Percentiles rank a stretch among this genome's conserved stretches.
These are phyloP conservation scores for Phaeoacremonium minimum DNA, from an alignment of 2,329 filamentous ascomycete species.

Conservation along the genomic window DNA sequence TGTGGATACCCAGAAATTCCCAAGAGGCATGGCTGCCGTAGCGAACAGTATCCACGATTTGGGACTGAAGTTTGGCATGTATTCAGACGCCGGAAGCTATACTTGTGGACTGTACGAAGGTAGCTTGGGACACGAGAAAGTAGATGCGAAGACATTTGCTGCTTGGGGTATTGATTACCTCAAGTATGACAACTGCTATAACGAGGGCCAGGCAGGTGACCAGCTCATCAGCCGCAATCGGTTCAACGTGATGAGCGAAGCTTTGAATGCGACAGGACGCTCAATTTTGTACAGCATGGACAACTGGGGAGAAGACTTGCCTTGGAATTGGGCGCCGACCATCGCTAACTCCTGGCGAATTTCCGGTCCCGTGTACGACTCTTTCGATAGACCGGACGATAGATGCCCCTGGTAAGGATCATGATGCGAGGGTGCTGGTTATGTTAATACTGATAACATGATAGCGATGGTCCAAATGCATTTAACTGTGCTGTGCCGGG, in stretches of 20 bases:
- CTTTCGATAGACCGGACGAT: constrained; percentile 24
- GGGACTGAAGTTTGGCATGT: constrained; percentile 32
- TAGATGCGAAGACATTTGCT: constrained; percentile 48
- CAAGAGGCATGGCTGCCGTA: constrained; percentile 27
- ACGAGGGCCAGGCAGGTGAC: constrained; percentile 18
- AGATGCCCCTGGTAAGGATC: constrained; percentile 19
- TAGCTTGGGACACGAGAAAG: constrained; percentile 43
- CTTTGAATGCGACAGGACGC: constrained; percentile 22
- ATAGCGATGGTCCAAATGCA: constrained; percentile 5
- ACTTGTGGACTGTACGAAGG: constrained; percentile 49
- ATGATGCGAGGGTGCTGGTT: constrained; percentile 3
- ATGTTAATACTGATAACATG: background rate
- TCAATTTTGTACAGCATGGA: constrained; percentile 26
- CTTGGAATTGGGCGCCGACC: constrained; percentile 20
- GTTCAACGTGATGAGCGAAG: constrained; percentile 26
- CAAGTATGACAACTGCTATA: constrained; percentile 47
- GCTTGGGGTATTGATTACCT: constrained; percentile 49
- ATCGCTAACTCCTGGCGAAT: constrained; percentile 27
- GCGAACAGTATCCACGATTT: constrained; percentile 26
- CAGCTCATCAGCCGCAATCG: constrained; percentile 19
- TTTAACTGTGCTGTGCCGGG: constrained; percentile 6
- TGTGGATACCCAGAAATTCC: constrained; percentile 27
- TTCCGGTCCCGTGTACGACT: constrained; percentile 26
- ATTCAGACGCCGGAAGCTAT: constrained; percentile 34
- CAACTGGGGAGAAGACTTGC: constrained; percentile 26